Conservation (phyloP, 75 land plant genomes). For the Pinus tabuliformis region DNA sequence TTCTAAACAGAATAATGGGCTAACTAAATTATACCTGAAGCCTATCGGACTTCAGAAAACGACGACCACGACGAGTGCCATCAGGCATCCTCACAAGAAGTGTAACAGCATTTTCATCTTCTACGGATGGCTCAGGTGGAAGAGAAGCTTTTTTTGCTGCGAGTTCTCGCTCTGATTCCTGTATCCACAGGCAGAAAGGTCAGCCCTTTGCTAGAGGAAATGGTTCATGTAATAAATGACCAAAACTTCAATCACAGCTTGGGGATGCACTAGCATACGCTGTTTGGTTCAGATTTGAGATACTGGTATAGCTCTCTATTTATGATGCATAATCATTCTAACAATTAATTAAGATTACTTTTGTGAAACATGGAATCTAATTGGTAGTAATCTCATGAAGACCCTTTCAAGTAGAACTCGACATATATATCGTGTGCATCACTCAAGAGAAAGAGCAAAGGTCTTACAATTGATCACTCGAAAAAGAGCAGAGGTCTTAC, state of each 20-base stretch:
- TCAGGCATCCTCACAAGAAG: constrained; percentile 89
- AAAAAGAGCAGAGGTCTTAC: neutral
- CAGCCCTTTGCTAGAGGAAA: neutral
- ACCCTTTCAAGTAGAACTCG: neutral
- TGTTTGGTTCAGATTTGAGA: too few species aligned
- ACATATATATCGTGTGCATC: neutral
- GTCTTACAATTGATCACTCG: neutral
- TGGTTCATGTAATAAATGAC: neutral
- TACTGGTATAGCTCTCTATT: neutral
- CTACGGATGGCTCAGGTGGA: constrained; percentile 71
- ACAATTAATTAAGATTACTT: neutral
- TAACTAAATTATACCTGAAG: constrained; percentile 54
- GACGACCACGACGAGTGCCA: constrained; percentile 74
- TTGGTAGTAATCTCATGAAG: too few species aligned
- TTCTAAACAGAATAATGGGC: neutral
- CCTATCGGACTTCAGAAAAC: constrained; percentile 79
- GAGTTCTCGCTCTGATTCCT: constrained; percentile 77
- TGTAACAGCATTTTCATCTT: constrained; percentile 79
- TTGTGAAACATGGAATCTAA: too few species aligned
- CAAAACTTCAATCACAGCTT: neutral
- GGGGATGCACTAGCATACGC: too few species aligned
- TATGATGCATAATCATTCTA: neutral
- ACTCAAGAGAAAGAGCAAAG: neutral
- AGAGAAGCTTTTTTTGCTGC: constrained; percentile 76
- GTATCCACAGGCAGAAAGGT: neutral